Evolutionary conservation across 306 rosid genomes (phyloP), one percentile per base, ranked within the genome.

Genomic region (Cicer chorassanicum): DNA sequence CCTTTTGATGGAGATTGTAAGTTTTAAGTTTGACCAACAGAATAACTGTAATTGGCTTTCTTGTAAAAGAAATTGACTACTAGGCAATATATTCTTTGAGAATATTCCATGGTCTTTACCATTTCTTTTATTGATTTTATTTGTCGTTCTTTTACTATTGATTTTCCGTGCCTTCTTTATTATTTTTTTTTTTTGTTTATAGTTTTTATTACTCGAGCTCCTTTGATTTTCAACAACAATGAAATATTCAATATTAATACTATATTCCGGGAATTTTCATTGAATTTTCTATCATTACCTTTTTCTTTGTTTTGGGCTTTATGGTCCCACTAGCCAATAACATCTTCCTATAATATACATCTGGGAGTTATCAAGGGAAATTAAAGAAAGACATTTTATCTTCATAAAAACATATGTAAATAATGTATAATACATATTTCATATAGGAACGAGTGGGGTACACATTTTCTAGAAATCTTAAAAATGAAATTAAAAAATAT

Each of bases 311-410:
- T 38, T 36, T 38, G 16, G 53, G 24, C 49, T 64, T 66, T 49
- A 12, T 77, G 51, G n/a, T 15, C 59, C 29, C 29, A 24, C 65
- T 48, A 4, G 14, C 34, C 34, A 29, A 14, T n/a, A 18, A 59
- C 19, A 40, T 36, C 42, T 67, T 14, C 19, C 4, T 42, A 40
- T 54, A 40, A 48, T 7, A 45, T 38, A 14, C 9, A 24, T 29
- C 34, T 29, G 4, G 65, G 76, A 84, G 75, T 69, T 70, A 78
- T 67, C 62, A 49, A 8, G 45, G 78, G 72, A 48, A n/a, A 65
- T 14, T 21, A 77, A 67, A 72, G 49, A 75, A n/a, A 73, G 15
- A 50, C 55, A 49, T 13, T 14, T 61, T 60, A 49, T 66, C 53
- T 65, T 48, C 2, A 7, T 41, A 7, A 41, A 41, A 6, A n/a